Percentiles rank a stretch among this genome's conserved stretches.
Evolutionary conservation across 352 stramenopile species (phyloP).

Genomic region (Globisporangium irregulare): DNA sequence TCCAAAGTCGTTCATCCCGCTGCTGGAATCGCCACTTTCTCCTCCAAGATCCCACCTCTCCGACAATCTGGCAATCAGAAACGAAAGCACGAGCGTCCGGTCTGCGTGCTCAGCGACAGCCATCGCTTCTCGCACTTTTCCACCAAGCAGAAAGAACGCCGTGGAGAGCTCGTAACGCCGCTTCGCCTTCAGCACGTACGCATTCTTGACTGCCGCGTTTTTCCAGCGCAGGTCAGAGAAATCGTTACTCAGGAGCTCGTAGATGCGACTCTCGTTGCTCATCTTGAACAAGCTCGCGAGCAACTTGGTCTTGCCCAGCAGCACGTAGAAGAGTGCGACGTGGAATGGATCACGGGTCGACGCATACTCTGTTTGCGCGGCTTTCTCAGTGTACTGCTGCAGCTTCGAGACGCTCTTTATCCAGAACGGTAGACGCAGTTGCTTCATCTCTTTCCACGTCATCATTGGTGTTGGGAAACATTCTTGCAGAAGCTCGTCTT

Average conservation of each 20-base stretch:
- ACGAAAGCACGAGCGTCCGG: slow-evolving; percentile 67
- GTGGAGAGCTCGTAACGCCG: slow-evolving; percentile 76
- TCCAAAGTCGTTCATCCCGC: slow-evolving; percentile 19
- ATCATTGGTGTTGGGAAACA: slow-evolving; percentile 49
- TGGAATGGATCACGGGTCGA: slow-evolving; percentile 74
- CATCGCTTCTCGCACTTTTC: slow-evolving; percentile 74
- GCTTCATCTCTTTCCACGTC: slow-evolving; percentile 66
- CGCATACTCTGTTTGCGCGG: slow-evolving; percentile 75
- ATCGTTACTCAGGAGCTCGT: slow-evolving; percentile 76
- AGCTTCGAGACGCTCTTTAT: slow-evolving; percentile 56
- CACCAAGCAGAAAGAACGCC: slow-evolving; percentile 80
- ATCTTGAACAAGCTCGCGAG: slow-evolving; percentile 85
- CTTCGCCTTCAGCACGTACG: slow-evolving; percentile 86
- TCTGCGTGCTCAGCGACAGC: slow-evolving; percentile 75
- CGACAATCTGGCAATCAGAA: slow-evolving; percentile 72
- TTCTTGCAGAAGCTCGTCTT: slow-evolving; percentile 66
- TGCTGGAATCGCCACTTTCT: slow-evolving; percentile 20
- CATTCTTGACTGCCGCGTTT: slow-evolving; percentile 89
- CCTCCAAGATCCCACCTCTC: slow-evolving; percentile 71
- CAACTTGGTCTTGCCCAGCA: slow-evolving; percentile 81
- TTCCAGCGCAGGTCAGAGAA: slow-evolving; percentile 83
- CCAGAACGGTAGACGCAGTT: slow-evolving; percentile 77
- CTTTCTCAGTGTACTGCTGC: slow-evolving; percentile 60
- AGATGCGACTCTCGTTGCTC: slow-evolving; percentile 72
- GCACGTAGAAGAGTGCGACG: slow-evolving; percentile 83